Evolutionary conservation across 2,329 filamentous ascomycete species (phyloP), one percentile per base, ranked within the genome.

Genomic region (Colletotrichum spinosum): DNA sequence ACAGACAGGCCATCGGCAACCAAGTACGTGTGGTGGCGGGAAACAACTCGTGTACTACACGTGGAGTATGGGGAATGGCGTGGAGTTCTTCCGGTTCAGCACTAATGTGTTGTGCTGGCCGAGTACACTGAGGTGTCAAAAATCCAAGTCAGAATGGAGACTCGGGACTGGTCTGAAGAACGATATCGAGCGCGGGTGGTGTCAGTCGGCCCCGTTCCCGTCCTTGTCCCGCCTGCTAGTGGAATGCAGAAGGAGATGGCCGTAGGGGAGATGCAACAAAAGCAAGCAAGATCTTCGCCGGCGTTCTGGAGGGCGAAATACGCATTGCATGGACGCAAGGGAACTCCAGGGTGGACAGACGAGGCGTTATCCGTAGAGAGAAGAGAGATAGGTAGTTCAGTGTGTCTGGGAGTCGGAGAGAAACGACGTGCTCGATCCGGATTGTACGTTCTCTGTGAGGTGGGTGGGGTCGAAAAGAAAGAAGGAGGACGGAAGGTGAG

Each of bases 231-330:
- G 25, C 25, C 25, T 4, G 44, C 17, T n/a, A 5, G n/a, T 25
- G 57, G 35, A 42, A 37, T 37, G 50, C 15, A 39, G 51, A 35
- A 39, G 57, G 15, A 54, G 17, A 12, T 33, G 49, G 9, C 50
- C 17, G 38, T 41, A 38, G 6, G 13, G 35, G n/a, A 11, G 58
- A 48, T 50, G 34, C 17, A 9, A 10, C 17, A 51, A 54, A 55
- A 55, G 61, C 12, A 55, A 55, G 55, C 38, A 57, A 52, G 33
- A 52, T 58, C 34, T 34, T 34, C 35, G 39, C 17, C 48, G 25
- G 48, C 33, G 38, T 10, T 44, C 48, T 17, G 12, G n/a, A 39
- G 39, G 17, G 9, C 25, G 25, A 25, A 25, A 25, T 25, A 25
- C 10, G 12, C 39, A n/a, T 15, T 6, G 53, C n/a, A 44, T 25